phyloP scores from a whole-genome alignment of 345 rosid species.

The Tarenaya hassleriana region DNA sequence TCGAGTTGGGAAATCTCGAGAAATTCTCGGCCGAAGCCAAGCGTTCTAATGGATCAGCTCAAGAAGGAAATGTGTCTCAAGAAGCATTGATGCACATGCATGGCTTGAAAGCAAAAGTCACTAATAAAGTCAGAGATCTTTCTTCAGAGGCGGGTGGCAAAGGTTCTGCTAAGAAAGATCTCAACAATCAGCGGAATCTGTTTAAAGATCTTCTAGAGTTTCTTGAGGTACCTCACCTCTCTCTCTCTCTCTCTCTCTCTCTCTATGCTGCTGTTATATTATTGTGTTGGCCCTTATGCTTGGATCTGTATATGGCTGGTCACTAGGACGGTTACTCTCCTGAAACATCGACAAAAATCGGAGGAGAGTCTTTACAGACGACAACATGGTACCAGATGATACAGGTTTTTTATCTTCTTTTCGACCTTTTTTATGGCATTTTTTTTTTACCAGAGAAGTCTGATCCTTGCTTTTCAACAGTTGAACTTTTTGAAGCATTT shows the following conservation, averaged over 20 bases:
- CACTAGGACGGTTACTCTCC: slow-evolving; percentile 57
- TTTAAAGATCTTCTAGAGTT: slow-evolving; percentile 76
- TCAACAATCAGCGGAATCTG: slow-evolving; percentile 69
- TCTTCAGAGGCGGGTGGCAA: slow-evolving; percentile 90
- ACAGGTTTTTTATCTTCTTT: slow-evolving; percentile 15
- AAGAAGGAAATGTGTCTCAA: slow-evolving; percentile 46
- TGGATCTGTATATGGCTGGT: slow-evolving; percentile 3
- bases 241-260: slow-evolving; percentile 1
- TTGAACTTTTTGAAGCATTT: slow-evolving; percentile 74
- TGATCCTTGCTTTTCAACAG: slow-evolving; percentile 34
- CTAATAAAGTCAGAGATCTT: slow-evolving; percentile 64
- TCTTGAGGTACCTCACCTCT: slow-evolving; percentile 43
- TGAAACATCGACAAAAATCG: slow-evolving; percentile 58
- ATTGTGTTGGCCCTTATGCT: slow-evolving; percentile 5
- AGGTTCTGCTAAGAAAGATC: slow-evolving; percentile 90
- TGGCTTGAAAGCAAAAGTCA: slow-evolving; percentile 59
- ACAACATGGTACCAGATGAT: slow-evolving; percentile 70
- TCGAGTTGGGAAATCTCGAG: slow-evolving; percentile 65
- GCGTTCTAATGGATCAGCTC: slow-evolving; percentile 33
- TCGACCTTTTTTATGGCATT: not conserved
- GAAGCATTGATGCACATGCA: slow-evolving; percentile 44
- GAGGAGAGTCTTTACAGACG: slow-evolving; percentile 55
- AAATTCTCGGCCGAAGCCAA: slow-evolving; percentile 50
- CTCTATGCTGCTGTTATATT: slow-evolving; percentile 3
- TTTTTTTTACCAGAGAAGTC: slow-evolving; percentile 5